phyloP scores from a whole-genome alignment of 179 eudicot genomes.

The Nepenthes alata region DNA sequence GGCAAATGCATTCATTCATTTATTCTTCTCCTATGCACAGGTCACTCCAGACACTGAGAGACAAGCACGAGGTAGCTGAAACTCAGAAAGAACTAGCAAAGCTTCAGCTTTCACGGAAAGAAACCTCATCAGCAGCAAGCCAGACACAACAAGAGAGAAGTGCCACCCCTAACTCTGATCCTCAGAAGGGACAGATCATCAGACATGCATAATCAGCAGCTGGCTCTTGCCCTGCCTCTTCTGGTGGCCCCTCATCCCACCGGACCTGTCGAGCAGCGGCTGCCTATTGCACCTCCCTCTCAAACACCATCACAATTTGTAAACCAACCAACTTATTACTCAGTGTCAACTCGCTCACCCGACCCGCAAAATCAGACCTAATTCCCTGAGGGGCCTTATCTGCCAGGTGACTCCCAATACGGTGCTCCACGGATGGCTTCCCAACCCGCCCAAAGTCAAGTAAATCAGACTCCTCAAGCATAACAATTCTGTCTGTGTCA shows the following conservation, averaged over 20 bases:
- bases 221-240: constrained; percentile 78
- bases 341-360: constrained; percentile 35
- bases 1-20: no score
- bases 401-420: constrained; percentile 40
- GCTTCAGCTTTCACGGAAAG: constrained; percentile 82
- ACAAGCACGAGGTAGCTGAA: constrained; percentile 90
- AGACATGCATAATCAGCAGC: constrained; percentile 51
- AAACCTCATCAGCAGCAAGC: constrained; percentile 25
- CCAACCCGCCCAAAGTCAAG: constrained; percentile 38
- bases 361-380: constrained; percentile 23
- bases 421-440: constrained; percentile 32
- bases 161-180: constrained; percentile 16
- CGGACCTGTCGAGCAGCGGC: constrained; percentile 29
- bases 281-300: constrained; percentile 37
- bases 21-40: constrained; percentile 30
- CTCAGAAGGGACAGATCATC: constrained; percentile 35
- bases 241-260: constrained; percentile 48
- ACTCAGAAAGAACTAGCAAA: constrained; percentile 88
- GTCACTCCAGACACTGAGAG: constrained; percentile 80
- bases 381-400: constrained; percentile 44
- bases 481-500: constrained; percentile 40
- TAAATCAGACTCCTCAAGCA: constrained; percentile 37
- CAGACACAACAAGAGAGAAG: constrained; percentile 21
- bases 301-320: constrained; percentile 35
- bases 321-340: constrained; percentile 44